These are phyloP conservation scores for Rhinocladiella similis DNA, from an alignment of 2,329 filamentous ascomycete genomes.

Conservation along the genomic window DNA sequence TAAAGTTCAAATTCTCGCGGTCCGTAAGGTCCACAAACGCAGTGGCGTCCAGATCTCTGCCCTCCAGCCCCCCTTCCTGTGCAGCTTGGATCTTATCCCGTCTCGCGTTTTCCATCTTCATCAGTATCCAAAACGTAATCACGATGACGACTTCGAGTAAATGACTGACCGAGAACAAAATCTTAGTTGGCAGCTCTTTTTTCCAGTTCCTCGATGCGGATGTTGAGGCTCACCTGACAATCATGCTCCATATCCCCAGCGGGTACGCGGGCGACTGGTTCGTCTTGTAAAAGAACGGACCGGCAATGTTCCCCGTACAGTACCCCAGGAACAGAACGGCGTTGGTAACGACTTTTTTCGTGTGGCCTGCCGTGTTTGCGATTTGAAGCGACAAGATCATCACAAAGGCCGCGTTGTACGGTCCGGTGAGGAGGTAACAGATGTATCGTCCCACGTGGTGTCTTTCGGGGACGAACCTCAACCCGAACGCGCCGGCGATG, in stretches of 20 bases:
- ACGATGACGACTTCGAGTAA: slow-evolving; percentile 53
- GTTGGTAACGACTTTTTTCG: slow-evolving; percentile 66
- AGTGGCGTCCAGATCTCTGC: slow-evolving; percentile 39
- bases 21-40: slow-evolving; percentile 58
- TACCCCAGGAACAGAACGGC: slow-evolving; percentile 61
- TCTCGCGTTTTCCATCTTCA: slow-evolving; percentile 52
- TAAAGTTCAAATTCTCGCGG: slow-evolving; percentile 50
- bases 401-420: slow-evolving; percentile 57
- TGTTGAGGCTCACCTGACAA: slow-evolving; percentile 41
- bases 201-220: too few relatives aligned
- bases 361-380: slow-evolving; percentile 54
- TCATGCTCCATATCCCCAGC: slow-evolving; percentile 59
- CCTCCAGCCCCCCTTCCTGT: slow-evolving; percentile 24
- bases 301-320: slow-evolving; percentile 61
- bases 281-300: slow-evolving; percentile 63
- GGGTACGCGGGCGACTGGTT: slow-evolving; percentile 53
- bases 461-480: slow-evolving; percentile 53
- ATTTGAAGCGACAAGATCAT: slow-evolving; percentile 49
- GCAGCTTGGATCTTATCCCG: slow-evolving; percentile 51
- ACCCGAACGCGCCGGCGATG: slow-evolving; percentile 59
- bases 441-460: slow-evolving; percentile 57
- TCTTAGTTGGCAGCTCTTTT: not conserved
- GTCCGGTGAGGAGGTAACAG: slow-evolving; percentile 59
- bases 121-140: slow-evolving; percentile 45
- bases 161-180: slow-evolving; percentile 35